Evolutionary conservation across 305 asterid genomes (phyloP).

Genomic region (Rubia balearica): DNA sequence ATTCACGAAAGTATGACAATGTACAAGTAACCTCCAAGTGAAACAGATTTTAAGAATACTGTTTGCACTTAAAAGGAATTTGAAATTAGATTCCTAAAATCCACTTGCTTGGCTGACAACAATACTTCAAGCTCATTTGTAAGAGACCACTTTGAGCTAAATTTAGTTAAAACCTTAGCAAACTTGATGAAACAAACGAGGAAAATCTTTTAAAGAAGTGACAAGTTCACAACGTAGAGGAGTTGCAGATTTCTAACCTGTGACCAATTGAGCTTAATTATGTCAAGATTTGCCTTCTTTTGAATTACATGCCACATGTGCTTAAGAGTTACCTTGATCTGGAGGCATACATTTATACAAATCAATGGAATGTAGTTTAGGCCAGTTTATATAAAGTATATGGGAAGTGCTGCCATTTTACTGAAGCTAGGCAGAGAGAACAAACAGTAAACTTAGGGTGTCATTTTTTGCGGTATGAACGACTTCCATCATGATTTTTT

Average conservation of each 20-base stretch:
- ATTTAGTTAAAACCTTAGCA: background rate
- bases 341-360: too few relatives aligned
- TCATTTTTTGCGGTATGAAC: slow-evolving; percentile 87
- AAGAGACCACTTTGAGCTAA: background rate
- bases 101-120: background rate
- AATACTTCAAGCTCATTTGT: background rate
- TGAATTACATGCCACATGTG: slow-evolving; percentile 31
- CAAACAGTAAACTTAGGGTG: slow-evolving; percentile 86
- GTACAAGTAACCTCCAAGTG: too few relatives aligned
- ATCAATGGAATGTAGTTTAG: too few relatives aligned
- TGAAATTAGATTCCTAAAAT: slow-evolving; percentile 22
- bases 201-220: background rate
- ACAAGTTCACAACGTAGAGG: slow-evolving; percentile 17
- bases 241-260: slow-evolving; percentile 42
- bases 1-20: too few relatives aligned
- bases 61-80: too few relatives aligned
- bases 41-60: too few relatives aligned
- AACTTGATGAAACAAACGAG: too few relatives aligned
- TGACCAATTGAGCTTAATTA: slow-evolving; percentile 62
- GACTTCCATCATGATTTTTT: slow-evolving; percentile 94
- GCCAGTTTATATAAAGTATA: too few relatives aligned
- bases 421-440: background rate
- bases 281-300: slow-evolving; percentile 90
- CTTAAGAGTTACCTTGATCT: too few relatives aligned
- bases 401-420: too few relatives aligned